These are phyloP conservation scores for Pseudogymnoascus sp. DNA, from an alignment of 2,329 filamentous ascomycete species.

Conservation along the genomic window DNA sequence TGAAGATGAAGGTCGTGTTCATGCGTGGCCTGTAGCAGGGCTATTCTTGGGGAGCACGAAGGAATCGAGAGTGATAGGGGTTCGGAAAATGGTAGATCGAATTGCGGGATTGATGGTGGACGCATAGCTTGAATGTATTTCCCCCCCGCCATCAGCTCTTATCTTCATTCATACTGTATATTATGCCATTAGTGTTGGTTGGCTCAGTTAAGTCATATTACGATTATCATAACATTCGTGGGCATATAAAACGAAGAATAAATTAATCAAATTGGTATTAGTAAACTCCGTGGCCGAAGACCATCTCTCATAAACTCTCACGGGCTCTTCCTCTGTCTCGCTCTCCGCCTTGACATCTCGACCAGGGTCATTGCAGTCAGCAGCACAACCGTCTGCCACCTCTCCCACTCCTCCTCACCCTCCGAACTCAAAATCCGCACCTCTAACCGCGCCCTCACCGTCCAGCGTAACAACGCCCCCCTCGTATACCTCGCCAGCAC, in stretches of 20 bases:
- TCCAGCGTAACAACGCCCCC: neutral
- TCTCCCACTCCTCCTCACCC: neutral
- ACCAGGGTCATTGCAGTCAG: neutral
- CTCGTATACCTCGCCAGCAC: neutral
- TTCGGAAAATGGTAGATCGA: slow-evolving; percentile 33
- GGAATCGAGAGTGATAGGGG: slow-evolving; percentile 43
- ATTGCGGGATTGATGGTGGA: neutral
- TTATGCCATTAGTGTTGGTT: neutral
- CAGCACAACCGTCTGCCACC: neutral
- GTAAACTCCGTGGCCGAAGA: neutral
- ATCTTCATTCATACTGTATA: neutral
- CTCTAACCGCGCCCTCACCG: neutral
- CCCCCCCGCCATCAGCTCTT: neutral
- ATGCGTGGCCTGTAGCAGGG: slow-evolving; percentile 72
- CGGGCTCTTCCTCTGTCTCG: neutral
- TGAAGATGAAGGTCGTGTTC: slow-evolving; percentile 59
- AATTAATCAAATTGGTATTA: neutral
- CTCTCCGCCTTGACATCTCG: neutral
- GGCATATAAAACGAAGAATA: slow-evolving; percentile 9
- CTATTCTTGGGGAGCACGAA: slow-evolving; percentile 42
- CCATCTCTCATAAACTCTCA: neutral
- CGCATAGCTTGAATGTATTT: neutral
- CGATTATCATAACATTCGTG: neutral
- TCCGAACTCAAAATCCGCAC: neutral
- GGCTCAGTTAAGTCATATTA: neutral